Evolutionary conservation across 2,329 filamentous ascomycete species (phyloP), one percentile per base, ranked within the genome.

Genomic region (Tolypocladium sp.): DNA sequence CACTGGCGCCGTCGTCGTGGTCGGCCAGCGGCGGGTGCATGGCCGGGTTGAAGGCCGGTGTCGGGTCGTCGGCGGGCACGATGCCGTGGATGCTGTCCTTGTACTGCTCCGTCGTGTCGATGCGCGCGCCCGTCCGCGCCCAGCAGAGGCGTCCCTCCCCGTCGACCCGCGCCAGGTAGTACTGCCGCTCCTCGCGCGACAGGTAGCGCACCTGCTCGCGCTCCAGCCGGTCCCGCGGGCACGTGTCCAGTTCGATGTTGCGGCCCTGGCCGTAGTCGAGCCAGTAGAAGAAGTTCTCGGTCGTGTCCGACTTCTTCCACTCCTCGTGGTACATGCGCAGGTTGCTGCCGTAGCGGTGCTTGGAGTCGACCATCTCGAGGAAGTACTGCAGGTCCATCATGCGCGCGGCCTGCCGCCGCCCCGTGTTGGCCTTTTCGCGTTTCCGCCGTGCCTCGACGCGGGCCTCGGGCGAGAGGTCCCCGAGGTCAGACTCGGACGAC

Each of bases 261-360:
- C 78, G 85, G 0, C 92, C 92, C 55, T 87, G 87, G 6, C 92
- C 92, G 60, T 89, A 80, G 69, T 97, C 92, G 1, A 96, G 79
- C 92, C 92, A 96, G 74, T 92, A 93, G 71, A 96, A 96, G 79
- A 92, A 97, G 69, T 94, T 96, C 70, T 96, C 88, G 5, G 85
- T 83, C 0, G 91, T 93, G 35, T 89, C 79, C 1, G 84, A 78
- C 61, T 82, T 84, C 71, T 91, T 91, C 92, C 92, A 97, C 63
- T 89, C 85, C 60, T 85, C 83, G 68, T 97, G 92, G 66, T 96
- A 97, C 38, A 84, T 82, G 38, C 89, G 81, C 56, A 96, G 73
- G 65, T 94, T 95, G 58, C 86, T 88, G 4, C 92, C 92, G 68
- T 96, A 95, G 4, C 92, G 84, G 70, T 97, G 92, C 71, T 95